Conservation (phyloP, 1,284 basidiomycete species). For the Austropuccinia psidii region DNA sequence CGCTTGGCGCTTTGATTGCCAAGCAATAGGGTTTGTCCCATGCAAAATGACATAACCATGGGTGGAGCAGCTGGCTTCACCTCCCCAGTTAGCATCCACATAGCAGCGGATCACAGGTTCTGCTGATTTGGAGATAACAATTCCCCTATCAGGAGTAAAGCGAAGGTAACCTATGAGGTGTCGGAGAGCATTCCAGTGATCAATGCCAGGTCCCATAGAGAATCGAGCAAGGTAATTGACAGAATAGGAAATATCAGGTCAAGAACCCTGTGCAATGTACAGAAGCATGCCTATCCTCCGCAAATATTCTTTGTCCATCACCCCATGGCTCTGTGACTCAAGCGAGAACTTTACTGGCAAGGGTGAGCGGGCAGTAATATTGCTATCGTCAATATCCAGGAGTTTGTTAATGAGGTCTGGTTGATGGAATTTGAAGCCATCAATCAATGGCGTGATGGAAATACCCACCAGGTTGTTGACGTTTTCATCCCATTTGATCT, state of each 20-base stretch:
- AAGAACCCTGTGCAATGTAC: no score
- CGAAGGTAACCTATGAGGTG: not conserved
- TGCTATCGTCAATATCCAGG: no score
- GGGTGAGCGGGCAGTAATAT: no score
- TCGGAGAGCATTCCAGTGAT: not conserved
- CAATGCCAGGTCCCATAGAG: not conserved
- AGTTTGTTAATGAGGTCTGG: no score
- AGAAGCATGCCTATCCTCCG: no score
- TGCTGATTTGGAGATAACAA: not conserved
- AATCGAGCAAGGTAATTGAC: not conserved
- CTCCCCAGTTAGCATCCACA: constrained; percentile 7
- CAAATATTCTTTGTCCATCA: no score
- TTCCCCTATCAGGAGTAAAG: no score
- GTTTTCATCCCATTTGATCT: not conserved
- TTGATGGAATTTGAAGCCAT: no score
- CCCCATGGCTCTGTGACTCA: no score
- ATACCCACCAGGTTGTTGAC: not conserved
- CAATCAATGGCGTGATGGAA: not conserved
- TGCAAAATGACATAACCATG: not conserved
- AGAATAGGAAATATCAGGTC: constrained; percentile 3
- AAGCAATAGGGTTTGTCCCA: not conserved
- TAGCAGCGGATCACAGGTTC: not conserved
- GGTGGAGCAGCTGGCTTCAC: not conserved
- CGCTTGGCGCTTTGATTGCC: not conserved
- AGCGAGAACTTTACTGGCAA: no score